Evolutionary conservation across 2,329 filamentous ascomycete species (phyloP).

Genomic region (Exophiala sp.): DNA sequence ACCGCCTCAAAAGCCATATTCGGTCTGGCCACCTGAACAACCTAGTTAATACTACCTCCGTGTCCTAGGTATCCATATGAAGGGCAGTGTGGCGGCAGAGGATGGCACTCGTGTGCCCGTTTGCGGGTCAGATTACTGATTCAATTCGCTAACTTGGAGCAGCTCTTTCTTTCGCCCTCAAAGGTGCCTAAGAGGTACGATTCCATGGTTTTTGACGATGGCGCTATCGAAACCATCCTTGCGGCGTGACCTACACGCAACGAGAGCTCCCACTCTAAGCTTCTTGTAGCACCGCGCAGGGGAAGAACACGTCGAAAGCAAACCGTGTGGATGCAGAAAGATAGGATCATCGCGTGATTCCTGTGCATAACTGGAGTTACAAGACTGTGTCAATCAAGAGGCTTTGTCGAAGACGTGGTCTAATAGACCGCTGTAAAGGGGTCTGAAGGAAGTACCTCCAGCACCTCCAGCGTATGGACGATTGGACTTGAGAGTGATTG

Average conservation of each 20-base stretch:
- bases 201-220: conserved; percentile 39
- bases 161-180: too few species aligned
- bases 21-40: too few species aligned
- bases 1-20: too few species aligned
- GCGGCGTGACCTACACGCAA: conserved; percentile 49
- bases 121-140: too few species aligned
- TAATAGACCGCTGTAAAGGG: conserved; percentile 49
- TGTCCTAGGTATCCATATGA: too few species aligned
- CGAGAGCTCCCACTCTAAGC: conserved; percentile 45
- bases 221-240: conserved; percentile 55
- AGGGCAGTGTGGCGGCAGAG: too few species aligned
- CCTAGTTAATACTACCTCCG: too few species aligned
- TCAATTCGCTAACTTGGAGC: too few species aligned
- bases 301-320: conserved; percentile 43
- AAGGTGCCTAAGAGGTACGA: conserved; percentile 14
- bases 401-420: conserved; percentile 42
- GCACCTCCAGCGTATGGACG: conserved; percentile 53
- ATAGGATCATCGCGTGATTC: conserved; percentile 48
- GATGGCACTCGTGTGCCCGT: too few species aligned
- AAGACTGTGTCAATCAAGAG: conserved; percentile 35
- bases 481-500: conserved; percentile 56
- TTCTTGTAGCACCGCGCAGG: conserved; percentile 59
- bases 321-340: conserved; percentile 51
- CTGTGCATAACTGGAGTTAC: conserved; percentile 50
- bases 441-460: conserved; percentile 49